Evolutionary conservation across 805 yeast species (phyloP).

Genomic region (Kodamaea laetipori): DNA sequence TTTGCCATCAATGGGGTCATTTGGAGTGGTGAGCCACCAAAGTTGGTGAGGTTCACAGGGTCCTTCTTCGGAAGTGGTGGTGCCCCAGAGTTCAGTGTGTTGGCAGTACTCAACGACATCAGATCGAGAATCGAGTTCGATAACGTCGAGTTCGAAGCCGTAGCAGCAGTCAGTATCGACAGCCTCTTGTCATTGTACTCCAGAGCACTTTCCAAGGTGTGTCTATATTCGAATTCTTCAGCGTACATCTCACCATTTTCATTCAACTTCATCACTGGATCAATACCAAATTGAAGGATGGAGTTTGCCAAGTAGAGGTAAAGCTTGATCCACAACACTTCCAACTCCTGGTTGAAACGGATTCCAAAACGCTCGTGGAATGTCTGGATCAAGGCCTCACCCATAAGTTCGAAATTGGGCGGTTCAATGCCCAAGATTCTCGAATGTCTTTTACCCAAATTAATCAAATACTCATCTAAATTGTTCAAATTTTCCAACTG

Average conservation of each 20-base stretch:
- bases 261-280: slow-evolving; percentile 39
- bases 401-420: slow-evolving; percentile 69
- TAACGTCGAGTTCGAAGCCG: slow-evolving; percentile 5
- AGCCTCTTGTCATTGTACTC: slow-evolving; percentile 12
- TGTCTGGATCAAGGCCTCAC: slow-evolving; percentile 67
- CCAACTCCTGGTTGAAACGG: slow-evolving; percentile 59
- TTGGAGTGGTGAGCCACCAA: slow-evolving; percentile 2
- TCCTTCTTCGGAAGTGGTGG: slow-evolving; percentile 5
- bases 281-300: slow-evolving; percentile 60
- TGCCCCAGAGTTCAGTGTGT: not conserved
- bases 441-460: slow-evolving; percentile 73
- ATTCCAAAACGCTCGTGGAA: slow-evolving; percentile 62
- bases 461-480: slow-evolving; percentile 60
- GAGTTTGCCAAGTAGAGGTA: slow-evolving; percentile 70
- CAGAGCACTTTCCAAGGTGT: slow-evolving; percentile 3
- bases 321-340: slow-evolving; percentile 69
- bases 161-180: slow-evolving; percentile 12
- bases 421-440: slow-evolving; percentile 75
- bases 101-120: slow-evolving; percentile 7
- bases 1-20: not conserved
- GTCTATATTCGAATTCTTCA: slow-evolving; percentile 11
- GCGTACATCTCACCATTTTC: slow-evolving; percentile 10
- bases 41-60: not conserved
- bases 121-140: slow-evolving; percentile 5
- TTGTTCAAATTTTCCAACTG: slow-evolving; percentile 60